These are phyloP conservation scores for Phtheirospermum japonicum DNA, from an alignment of 257 asterid genomes.

Conservation along the genomic window DNA sequence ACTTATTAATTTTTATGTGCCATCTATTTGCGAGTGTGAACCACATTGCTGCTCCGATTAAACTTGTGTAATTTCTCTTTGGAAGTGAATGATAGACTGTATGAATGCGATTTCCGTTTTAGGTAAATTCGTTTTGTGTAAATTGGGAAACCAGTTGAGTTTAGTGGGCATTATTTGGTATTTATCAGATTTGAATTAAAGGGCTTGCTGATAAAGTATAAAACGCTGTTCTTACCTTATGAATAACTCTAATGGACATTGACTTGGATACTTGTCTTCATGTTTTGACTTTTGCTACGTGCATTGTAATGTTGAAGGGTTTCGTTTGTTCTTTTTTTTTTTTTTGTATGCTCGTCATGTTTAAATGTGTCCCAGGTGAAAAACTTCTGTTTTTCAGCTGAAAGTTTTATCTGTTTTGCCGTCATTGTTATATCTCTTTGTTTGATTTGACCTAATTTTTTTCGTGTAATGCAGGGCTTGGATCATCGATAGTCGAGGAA, in stretches of 20 bases:
- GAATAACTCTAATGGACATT: neutral
- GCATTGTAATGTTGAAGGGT: neutral
- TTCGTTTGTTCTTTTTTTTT: neutral
- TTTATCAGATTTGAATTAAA: neutral
- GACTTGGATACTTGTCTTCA: neutral
- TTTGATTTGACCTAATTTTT: neutral
- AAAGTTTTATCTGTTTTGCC: neutral
- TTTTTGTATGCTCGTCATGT: neutral
- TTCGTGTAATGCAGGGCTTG: constrained; percentile 54
- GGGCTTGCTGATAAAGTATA: neutral
- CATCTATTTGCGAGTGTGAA: neutral
- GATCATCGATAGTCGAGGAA: constrained; percentile 65
- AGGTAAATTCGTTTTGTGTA: neutral
- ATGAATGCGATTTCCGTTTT: neutral
- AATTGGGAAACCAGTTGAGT: neutral
- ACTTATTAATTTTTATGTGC: neutral
- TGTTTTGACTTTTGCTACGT: neutral
- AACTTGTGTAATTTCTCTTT: neutral
- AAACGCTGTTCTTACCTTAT: neutral
- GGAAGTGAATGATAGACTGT: neutral
- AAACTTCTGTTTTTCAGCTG: neutral
- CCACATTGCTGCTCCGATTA: neutral
- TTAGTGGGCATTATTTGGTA: neutral
- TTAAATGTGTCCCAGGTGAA: neutral
- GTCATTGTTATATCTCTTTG: neutral